Conservation (phyloP, 1,139 yeast genomes). For the Yamadazyma songkhlaensis region DNA sequence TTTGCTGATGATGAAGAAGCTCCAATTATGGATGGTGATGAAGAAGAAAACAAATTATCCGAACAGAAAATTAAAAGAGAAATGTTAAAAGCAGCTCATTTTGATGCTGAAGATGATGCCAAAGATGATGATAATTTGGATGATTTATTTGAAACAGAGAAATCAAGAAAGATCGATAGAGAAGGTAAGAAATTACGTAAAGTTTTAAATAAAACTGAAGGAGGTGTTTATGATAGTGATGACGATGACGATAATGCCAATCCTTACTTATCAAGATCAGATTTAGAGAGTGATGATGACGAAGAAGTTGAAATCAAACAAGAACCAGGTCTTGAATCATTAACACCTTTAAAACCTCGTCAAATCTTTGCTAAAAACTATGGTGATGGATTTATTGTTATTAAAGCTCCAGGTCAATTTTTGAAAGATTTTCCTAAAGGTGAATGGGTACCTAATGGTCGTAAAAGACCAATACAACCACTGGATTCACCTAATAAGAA, state of each 20-base stretch:
- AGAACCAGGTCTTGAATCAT: constrained; percentile 28
- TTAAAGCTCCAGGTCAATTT: constrained; percentile 62
- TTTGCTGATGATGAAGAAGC: constrained; percentile 99
- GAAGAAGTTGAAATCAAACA: constrained; percentile 42
- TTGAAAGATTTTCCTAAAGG: constrained; percentile 73
- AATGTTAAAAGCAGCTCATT: constrained; percentile 80
- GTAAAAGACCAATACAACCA: constrained; percentile 27
- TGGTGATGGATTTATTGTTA: constrained; percentile 64
- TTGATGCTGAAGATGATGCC: constrained; percentile 60
- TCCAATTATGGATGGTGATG: constrained; percentile 95
- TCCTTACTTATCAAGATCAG: constrained; percentile 78
- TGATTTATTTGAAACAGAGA: constrained; percentile 60
- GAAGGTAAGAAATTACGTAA: constrained; percentile 86
- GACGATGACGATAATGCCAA: constrained; percentile 66
- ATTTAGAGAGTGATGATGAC: constrained; percentile 58
- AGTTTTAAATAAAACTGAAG: constrained; percentile 82
- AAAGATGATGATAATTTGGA: constrained; percentile 56
- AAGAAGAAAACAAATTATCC: constrained; percentile 88
- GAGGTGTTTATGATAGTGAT: constrained; percentile 88
- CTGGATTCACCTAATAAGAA: constrained; percentile 37
- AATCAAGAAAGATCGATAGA: constrained; percentile 76
- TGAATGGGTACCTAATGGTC: constrained; percentile 76
- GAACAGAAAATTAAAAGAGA: constrained; percentile 87
- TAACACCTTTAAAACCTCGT: constrained; percentile 18
- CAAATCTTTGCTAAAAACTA: constrained; percentile 46